Base-by-base conservation (phyloP, 2,329 filamentous ascomycete genomes). In the Cercospora janseana region DNA sequence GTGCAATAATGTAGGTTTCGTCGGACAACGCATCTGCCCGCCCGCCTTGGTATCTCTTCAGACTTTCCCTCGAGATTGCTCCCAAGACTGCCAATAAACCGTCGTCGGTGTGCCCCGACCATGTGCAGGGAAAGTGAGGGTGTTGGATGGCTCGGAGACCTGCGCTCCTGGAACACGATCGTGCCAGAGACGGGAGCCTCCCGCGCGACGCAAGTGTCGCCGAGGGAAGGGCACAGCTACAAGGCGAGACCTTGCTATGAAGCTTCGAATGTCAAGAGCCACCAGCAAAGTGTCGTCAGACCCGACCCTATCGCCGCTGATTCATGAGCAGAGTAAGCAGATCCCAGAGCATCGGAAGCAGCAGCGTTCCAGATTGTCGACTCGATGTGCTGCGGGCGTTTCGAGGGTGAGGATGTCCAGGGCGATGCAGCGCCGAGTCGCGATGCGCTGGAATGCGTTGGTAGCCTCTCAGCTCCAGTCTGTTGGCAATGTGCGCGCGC, bases 391-490 rank as follows among this genome's bases (percentile, higher is more conserved):
- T n/a, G 37, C 28, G 41, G 48, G 35, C 42, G 42, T 42, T 35
- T 10, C 12, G 18, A 21, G 34, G 34, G 9, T 21, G 12, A 16
- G 27, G 13, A 21, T 18, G 40, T 18, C 28, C 28, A 31, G 28
- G 12, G 28, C 21, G 24, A 40, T 24, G 35, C n/a, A 21, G 21
- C 35, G 13, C 18, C 15, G 28, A 20, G 27, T 31, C 26, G 26
- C 41, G 48, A 51, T 51, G 48, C 48, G 43, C 42, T 41, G 49
- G 49, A 42, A 46, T 46, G 43, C 21, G 42, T 28, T 51, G 37
- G 23, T 46, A 38, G 26, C 24, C 27, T 34, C 24, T 34, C 49
- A 26, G 49, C 41, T 51, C 42, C 21, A 31, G 31, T 37, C 18
- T 32, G 31, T 15, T 31, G 20, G n/a, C 20, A 20, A 37, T 37